Conservation (phyloP, 495 filamentous ascomycete species). For the Talaromyces thailandensis region DNA sequence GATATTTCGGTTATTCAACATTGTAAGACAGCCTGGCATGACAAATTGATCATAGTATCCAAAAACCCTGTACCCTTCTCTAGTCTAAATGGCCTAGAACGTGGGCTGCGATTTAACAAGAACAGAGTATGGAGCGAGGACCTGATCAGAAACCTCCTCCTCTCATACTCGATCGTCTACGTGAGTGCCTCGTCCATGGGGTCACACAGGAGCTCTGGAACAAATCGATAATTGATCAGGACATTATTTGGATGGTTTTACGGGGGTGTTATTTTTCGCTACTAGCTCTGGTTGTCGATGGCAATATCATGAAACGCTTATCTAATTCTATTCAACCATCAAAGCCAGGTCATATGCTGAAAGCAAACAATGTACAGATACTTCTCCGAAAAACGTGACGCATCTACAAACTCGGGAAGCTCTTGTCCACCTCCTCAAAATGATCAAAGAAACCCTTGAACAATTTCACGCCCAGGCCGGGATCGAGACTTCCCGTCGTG, state of each 20-base stretch:
- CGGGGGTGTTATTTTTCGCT: too few species aligned
- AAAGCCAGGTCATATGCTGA: not conserved
- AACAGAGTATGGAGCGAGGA: not conserved
- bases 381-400: not conserved
- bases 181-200: not conserved
- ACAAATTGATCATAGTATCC: too few species aligned
- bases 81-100: too few species aligned
- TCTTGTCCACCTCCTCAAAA: slow-evolving; percentile 78
- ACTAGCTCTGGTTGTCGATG: not conserved
- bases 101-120: not conserved
- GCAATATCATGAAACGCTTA: not conserved
- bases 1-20: too few species aligned
- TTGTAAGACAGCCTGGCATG: too few species aligned
- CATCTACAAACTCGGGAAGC: slow-evolving; percentile 53
- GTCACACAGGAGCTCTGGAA: not conserved
- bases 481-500: slow-evolving; percentile 79
- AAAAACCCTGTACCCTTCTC: too few species aligned
- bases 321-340: not conserved
- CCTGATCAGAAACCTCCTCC: not conserved
- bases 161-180: not conserved
- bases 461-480: slow-evolving; percentile 76
- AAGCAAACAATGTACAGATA: not conserved
- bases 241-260: too few species aligned
- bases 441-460: slow-evolving; percentile 87
- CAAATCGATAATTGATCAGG: not conserved